Conservation (phyloP, 768 basidiomycete genomes). For the Rhodotorula sphaerocarpa region DNA sequence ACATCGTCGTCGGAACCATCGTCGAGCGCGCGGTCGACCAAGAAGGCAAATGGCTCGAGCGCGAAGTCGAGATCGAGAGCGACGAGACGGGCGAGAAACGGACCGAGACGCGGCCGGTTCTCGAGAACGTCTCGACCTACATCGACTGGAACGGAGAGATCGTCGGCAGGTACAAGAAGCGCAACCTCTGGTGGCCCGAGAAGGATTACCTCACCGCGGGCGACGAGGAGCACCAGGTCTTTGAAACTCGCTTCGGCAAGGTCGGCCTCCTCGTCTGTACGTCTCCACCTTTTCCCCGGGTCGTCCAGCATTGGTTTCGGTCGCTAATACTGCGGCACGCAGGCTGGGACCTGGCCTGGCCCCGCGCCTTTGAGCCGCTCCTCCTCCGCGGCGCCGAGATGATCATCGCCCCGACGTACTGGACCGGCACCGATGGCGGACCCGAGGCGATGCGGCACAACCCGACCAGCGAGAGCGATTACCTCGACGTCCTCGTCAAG, state of each 20-base stretch:
- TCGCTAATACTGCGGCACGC: not conserved
- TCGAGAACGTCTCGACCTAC: slow-evolving; percentile 37
- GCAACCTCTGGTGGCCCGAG: slow-evolving; percentile 27
- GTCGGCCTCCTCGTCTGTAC: slow-evolving; percentile 35
- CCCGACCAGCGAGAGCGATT: slow-evolving; percentile 26
- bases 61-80: slow-evolving; percentile 1
- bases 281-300: not conserved
- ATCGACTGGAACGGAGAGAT: slow-evolving; percentile 30
- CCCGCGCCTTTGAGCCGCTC: slow-evolving; percentile 7
- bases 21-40: slow-evolving; percentile 31
- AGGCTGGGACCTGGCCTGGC: slow-evolving; percentile 30
- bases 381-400: slow-evolving; percentile 8
- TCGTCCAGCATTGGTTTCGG: not conserved
- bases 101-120: slow-evolving; percentile 9
- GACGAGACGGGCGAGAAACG: not conserved
- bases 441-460: slow-evolving; percentile 18
- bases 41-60: not conserved
- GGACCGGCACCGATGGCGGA: slow-evolving; percentile 28
- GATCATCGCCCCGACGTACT: slow-evolving; percentile 34
- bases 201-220: slow-evolving; percentile 34
- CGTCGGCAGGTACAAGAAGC: slow-evolving; percentile 23
- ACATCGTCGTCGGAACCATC: slow-evolving; percentile 38
- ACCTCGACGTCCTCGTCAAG: slow-evolving; percentile 29
- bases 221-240: slow-evolving; percentile 31
- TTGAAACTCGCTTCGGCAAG: slow-evolving; percentile 32